Conservation (phyloP, 768 basidiomycete species). For the Neoboletus brunneissimus region DNA sequence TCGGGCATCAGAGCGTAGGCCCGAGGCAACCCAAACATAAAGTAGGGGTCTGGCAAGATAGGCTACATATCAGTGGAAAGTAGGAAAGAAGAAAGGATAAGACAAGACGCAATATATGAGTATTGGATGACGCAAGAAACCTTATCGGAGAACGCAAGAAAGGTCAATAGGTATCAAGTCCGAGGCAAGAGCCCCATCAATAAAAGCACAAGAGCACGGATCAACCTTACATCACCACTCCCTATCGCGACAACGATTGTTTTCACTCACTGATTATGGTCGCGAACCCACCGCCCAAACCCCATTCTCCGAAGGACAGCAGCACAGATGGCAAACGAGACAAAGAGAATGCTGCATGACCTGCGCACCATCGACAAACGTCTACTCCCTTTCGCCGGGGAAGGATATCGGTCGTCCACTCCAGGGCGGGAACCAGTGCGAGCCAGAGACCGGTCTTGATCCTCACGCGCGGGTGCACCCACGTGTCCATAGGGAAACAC, state of each 20-base stretch:
- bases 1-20: not conserved
- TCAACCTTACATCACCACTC: not conserved
- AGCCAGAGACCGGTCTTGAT: not conserved
- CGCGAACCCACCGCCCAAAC: constrained; percentile 24
- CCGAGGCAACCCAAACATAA: not conserved
- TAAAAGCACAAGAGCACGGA: not conserved
- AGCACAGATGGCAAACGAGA: constrained; percentile 30
- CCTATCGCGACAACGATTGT: not conserved
- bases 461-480: not conserved
- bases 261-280: constrained; percentile 17
- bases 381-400: constrained; percentile 6
- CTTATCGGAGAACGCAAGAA: not conserved
- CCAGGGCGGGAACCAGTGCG: not conserved
- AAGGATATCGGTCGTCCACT: not conserved
- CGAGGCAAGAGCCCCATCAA: not conserved
- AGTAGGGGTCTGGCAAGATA: not conserved
- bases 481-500: constrained; percentile 19
- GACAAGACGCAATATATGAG: not conserved
- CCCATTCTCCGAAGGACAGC: constrained; percentile 26
- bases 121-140: not conserved
- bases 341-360: constrained; percentile 22
- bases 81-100: not conserved
- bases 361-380: constrained; percentile 8
- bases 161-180: not conserved
- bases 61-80: not conserved